Evolutionary conservation across 148 eudicot species (phyloP).

Genomic region (Spergularia bocconei): DNA sequence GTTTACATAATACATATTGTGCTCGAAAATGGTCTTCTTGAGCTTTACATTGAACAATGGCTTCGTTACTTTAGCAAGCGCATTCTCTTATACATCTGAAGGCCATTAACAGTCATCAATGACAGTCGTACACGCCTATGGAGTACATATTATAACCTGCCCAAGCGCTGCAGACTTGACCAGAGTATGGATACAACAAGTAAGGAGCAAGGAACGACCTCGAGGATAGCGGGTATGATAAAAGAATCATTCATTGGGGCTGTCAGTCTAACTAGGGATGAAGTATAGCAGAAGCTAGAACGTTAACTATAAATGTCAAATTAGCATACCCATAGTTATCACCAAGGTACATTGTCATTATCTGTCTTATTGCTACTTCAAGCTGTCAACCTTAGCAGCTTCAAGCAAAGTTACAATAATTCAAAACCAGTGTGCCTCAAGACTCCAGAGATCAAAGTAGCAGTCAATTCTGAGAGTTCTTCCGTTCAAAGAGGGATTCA

Average conservation of each 20-base stretch:
- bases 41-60: too few relatives aligned
- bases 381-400: not conserved
- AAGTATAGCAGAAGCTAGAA: not conserved
- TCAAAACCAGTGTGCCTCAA: not conserved
- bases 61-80: too few relatives aligned
- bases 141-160: too few relatives aligned
- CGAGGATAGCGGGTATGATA: too few relatives aligned
- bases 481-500: conserved; percentile 71
- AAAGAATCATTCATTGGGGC: too few relatives aligned
- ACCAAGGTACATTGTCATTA: conserved; percentile 4
- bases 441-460: conserved; percentile 10
- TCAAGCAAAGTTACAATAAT: conserved; percentile 2
- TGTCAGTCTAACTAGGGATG: not conserved
- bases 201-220: too few relatives aligned
- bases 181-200: too few relatives aligned
- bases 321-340: not conserved
- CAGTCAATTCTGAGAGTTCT: conserved; percentile 26
- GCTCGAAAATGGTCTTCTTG: too few relatives aligned
- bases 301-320: not conserved
- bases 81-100: too few relatives aligned
- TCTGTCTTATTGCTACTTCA: not conserved
- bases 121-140: too few relatives aligned
- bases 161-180: too few relatives aligned
- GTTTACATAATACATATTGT: not conserved
- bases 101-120: too few relatives aligned